These are phyloP conservation scores for Vaccinium vitisidaea DNA, from an alignment of 148 eudicot species.

Conservation along the genomic window DNA sequence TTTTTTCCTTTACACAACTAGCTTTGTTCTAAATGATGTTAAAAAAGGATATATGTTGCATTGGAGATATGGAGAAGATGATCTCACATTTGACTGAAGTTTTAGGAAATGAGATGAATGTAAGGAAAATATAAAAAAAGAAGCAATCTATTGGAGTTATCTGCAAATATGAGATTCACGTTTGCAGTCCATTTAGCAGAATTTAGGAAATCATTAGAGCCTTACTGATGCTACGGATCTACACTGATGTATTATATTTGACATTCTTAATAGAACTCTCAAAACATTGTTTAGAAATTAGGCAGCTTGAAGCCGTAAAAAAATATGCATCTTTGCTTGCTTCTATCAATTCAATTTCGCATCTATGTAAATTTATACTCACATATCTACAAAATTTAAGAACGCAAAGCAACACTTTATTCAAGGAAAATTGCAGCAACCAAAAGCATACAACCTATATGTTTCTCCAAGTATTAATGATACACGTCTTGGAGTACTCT, in stretches of 20 bases:
- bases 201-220: background rate
- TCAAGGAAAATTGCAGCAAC: background rate
- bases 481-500: background rate
- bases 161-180: background rate
- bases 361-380: no score
- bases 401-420: background rate
- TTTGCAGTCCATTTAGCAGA: background rate
- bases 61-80: background rate
- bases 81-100: constrained; percentile 6
- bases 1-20: no score
- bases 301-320: background rate
- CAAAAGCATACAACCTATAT: background rate
- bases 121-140: background rate
- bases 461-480: background rate
- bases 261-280: background rate
- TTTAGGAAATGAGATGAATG: background rate
- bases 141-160: background rate
- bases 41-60: background rate
- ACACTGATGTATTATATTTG: background rate
- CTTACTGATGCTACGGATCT: background rate
- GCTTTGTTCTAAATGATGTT: background rate
- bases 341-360: background rate
- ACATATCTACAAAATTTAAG: constrained; percentile 1
- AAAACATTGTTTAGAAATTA: background rate
- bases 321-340: background rate